These are phyloP conservation scores for Monoraphidium neglectum DNA, from an alignment of 139 green algal species.

Conservation along the genomic window DNA sequence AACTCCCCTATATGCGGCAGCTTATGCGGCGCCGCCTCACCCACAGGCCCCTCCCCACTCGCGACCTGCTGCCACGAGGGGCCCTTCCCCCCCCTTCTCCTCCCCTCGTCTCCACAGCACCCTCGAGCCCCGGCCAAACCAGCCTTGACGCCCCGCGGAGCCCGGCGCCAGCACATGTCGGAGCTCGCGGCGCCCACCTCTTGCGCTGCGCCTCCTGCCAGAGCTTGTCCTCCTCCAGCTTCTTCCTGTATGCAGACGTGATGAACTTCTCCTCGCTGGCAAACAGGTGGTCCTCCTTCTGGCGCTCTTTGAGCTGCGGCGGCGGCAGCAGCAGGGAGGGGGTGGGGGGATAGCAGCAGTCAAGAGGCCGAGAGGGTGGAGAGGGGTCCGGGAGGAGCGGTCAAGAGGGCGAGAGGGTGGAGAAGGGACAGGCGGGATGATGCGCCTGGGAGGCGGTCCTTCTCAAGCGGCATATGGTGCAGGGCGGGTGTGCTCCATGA, in stretches of 20 bases:
- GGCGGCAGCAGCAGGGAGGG: not conserved
- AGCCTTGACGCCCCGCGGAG: too few relatives aligned
- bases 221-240: conserved; percentile 91
- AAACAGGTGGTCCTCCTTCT: conserved; percentile 89
- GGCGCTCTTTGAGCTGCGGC: conserved; percentile 72
- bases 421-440: conserved; percentile 2
- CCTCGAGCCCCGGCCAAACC: too few relatives aligned
- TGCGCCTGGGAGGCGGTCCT: too few relatives aligned
- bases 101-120: too few relatives aligned
- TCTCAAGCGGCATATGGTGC: too few relatives aligned
- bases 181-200: conserved; percentile 29
- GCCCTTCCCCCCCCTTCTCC: too few relatives aligned
- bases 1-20: too few relatives aligned
- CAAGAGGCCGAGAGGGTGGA: not conserved
- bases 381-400: not conserved
- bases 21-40: too few relatives aligned
- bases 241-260: conserved; percentile 90
- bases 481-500: too few relatives aligned
- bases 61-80: too few relatives aligned
- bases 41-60: too few relatives aligned
- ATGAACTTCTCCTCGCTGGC: conserved; percentile 96
- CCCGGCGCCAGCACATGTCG: not conserved
- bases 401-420: not conserved
- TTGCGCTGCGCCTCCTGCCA: conserved; percentile 63
- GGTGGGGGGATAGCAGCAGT: not conserved